Evolutionary conservation across 768 basidiomycete species (phyloP), one percentile per base, ranked within the genome.

Genomic region (Pholiota microspora): DNA sequence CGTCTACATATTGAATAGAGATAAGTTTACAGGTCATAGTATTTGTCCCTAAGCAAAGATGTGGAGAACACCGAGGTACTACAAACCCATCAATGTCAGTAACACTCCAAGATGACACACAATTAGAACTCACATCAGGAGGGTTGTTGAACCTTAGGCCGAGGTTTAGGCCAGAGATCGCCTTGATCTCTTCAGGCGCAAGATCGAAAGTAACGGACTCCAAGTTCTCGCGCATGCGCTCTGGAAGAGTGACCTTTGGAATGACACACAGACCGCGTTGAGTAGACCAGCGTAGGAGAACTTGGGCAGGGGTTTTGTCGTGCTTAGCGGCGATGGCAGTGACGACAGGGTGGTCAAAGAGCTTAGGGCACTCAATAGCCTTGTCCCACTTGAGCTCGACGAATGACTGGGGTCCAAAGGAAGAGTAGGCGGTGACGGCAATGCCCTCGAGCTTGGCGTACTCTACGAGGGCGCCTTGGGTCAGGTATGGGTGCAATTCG

Each of bases 201-300:
- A 93, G 75, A 58, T 83, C 69, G 60, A 74, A 81, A 53, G 64
- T 62, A 38, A 64, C 62, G 49, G 63, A 69, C 18, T 68, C 59
- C 23, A 77, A 57, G 68, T 91, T 91, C 64, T 84, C 69, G 15
- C 64, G 62, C 49, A 86, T 69, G 24, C 86, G 77, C 13, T 64
- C 56, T 3, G 57, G 48, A 59, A 74, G 61, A 65, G 82, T 83
- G 47, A 77, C 81, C 76, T 93, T 93, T 44, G 90, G 90, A 57
- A 93, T 81, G 42, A 92, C 84, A 29, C 85, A 84, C 55, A 91
- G 77, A 8, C 81, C 84, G 32, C 82, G 83, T 63, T 90, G 87
- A 12, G 85, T 87, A 1, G 88, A 82, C 90, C 90, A 93, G 59
- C 88, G 79, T 50, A 93, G 78, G 34, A 92, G 71, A 21, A 92